Evolutionary conservation across 192 early-diverging fungal species (phyloP).

Genomic region (Allomyces javanicus): DNA sequence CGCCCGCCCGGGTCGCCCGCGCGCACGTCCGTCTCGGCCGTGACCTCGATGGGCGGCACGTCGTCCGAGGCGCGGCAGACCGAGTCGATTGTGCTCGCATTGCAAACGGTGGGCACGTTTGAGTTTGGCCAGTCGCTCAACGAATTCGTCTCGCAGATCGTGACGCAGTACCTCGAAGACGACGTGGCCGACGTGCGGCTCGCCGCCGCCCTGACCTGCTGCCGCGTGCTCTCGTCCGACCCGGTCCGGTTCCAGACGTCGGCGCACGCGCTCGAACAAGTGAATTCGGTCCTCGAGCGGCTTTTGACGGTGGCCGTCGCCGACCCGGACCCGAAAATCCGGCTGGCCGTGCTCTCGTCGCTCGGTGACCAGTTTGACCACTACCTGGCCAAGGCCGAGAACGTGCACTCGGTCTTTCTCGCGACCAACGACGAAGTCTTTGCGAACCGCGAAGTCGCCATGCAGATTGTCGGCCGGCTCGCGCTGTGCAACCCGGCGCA

Average conservation of each 20-base stretch:
- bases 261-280: slow-evolving; percentile 56
- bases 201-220: slow-evolving; percentile 68
- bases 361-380: slow-evolving; percentile 68
- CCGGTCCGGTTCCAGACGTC: slow-evolving; percentile 61
- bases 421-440: slow-evolving; percentile 83
- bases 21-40: slow-evolving; percentile 1
- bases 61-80: slow-evolving; percentile 39
- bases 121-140: slow-evolving; percentile 74
- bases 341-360: slow-evolving; percentile 56
- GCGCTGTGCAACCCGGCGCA: slow-evolving; percentile 76
- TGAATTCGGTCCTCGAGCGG: slow-evolving; percentile 71
- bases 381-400: slow-evolving; percentile 74
- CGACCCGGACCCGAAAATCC: slow-evolving; percentile 54
- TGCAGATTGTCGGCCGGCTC: slow-evolving; percentile 69
- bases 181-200: slow-evolving; percentile 55
- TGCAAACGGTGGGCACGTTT: slow-evolving; percentile 65
- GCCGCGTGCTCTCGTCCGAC: slow-evolving; percentile 59
- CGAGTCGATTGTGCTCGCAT: slow-evolving; percentile 57
- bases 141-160: slow-evolving; percentile 74
- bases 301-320: slow-evolving; percentile 77
- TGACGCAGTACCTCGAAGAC: slow-evolving; percentile 61
- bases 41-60: slow-evolving; percentile 5
- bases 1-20: slow-evolving; percentile 48
- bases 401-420: slow-evolving; percentile 68
- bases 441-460: slow-evolving; percentile 58